phyloP scores from a whole-genome alignment of 345 rosid genomes.

The Angophora floribunda region DNA sequence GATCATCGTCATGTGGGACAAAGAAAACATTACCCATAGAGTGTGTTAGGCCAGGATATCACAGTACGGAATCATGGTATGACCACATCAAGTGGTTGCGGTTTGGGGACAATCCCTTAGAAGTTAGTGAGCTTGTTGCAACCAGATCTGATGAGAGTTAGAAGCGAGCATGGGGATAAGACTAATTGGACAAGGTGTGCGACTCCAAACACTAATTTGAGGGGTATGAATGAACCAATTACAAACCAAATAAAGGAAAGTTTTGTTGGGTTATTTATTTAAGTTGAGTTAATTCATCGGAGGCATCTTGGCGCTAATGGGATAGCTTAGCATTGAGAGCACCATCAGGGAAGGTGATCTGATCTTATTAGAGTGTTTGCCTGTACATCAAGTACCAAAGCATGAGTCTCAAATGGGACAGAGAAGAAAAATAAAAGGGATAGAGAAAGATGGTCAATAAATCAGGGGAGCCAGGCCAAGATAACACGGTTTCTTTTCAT shows the following conservation, averaged over 20 bases:
- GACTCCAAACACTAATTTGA: neutral
- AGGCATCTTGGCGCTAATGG: fast-evolving
- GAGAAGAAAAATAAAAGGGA: neutral
- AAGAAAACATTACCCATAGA: neutral
- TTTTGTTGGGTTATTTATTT: neutral
- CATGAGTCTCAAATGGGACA: neutral
- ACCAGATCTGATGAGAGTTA: neutral
- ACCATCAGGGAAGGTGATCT: neutral
- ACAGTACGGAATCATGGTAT: neutral
- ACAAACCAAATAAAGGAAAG: neutral
- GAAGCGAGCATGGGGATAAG: neutral
- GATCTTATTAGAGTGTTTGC: neutral
- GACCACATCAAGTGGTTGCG: neutral
- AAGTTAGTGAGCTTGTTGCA: neutral
- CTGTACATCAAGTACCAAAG: neutral
- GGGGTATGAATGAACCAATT: neutral
- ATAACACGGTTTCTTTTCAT: neutral
- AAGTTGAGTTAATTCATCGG: neutral
- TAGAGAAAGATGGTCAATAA: neutral
- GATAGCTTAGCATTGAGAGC: neutral
- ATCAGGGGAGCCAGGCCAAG: fast-evolving
- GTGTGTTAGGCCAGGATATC: neutral
- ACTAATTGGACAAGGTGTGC: neutral
- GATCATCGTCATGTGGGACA: neutral
- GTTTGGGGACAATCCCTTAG: neutral